A percentile compares a stretch with the other conserved stretches of the same genome.
phyloP scores from a whole-genome alignment of 495 filamentous ascomycete genomes.

The Neurospora discreta region DNA sequence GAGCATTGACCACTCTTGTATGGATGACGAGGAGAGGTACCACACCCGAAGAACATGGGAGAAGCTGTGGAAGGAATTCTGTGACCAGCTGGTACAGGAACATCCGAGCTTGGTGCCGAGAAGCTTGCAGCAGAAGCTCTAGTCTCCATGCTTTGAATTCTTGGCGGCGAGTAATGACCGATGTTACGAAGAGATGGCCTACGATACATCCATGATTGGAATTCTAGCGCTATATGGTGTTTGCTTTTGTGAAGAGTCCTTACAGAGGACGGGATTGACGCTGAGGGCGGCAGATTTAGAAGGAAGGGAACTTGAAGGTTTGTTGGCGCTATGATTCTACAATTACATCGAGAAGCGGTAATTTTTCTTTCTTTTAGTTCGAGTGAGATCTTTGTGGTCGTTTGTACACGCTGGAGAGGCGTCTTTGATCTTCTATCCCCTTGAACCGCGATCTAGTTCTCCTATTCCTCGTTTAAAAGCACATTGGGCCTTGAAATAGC shows the following conservation, averaged over 20 bases:
- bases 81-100: slow-evolving; percentile 22
- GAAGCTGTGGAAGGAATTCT: slow-evolving; percentile 33
- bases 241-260: not conserved
- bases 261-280: not conserved
- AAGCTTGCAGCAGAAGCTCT: not conserved
- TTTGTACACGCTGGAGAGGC: not conserved
- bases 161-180: not conserved
- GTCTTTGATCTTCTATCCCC: not conserved
- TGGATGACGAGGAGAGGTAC: slow-evolving; percentile 23
- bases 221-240: not conserved
- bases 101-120: not conserved
- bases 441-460: not conserved
- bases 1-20: slow-evolving; percentile 43
- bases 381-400: not conserved
- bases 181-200: not conserved
- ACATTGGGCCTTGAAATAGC: not conserved
- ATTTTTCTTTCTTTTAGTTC: not conserved
- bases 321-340: not conserved
- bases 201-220: not conserved
- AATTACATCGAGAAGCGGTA: not conserved
- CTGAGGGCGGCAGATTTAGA: not conserved
- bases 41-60: slow-evolving; percentile 30
- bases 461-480: not conserved
- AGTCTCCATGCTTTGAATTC: not conserved
- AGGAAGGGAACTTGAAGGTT: not conserved